Base-by-base conservation (phyloP, 2,329 filamentous ascomycete genomes). In the Colletotrichum sp. region DNA sequence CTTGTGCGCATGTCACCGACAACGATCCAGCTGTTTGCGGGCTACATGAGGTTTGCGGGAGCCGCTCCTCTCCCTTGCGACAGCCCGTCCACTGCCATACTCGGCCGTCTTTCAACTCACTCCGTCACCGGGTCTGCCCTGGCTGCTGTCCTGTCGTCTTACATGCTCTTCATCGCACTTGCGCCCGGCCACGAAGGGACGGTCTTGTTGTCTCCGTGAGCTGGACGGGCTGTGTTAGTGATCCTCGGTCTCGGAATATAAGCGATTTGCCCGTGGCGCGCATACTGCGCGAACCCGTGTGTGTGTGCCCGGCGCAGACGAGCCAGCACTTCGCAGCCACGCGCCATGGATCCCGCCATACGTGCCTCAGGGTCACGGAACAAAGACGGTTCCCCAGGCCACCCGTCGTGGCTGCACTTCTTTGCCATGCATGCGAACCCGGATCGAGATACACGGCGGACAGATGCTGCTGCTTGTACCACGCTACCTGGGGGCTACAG, bases 331-430 rank as follows among this genome's bases (percentile, higher is more conserved):
- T 34, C 71, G 32, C 72, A 62, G 52, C 68, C 69, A 75, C 26
- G 71, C 55, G 64, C 71, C 57, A 73, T 69, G 32, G 57, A 57
- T 64, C 13, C 34, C 55, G 44, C 69, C 69, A 57, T 30, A 55
- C 32, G 64, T 72, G 70, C 64, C 73, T 64, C 64, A 68, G n/a
- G 44, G 30, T 34, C n/a, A 65, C 70, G 63, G 44, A 66, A 73
- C 69, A 76, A 73, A 73, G 70, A 39, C 39, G 57, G 70, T 73
- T 36, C 49, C 70, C 73, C 55, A 67, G 72, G 30, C 52, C 63
- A 59, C 69, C 66, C 63, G 70, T 62, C 70, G 72, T 67, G 36
- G 63, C 69, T 75, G 32, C 26, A 52, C 36, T 55, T 52, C 44
- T 67, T 52, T 55, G 55, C 68, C 69, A 67, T 75, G 68, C 63